Evolutionary conservation across 306 rosid species (phyloP).

Genomic region (Corylus americana): DNA sequence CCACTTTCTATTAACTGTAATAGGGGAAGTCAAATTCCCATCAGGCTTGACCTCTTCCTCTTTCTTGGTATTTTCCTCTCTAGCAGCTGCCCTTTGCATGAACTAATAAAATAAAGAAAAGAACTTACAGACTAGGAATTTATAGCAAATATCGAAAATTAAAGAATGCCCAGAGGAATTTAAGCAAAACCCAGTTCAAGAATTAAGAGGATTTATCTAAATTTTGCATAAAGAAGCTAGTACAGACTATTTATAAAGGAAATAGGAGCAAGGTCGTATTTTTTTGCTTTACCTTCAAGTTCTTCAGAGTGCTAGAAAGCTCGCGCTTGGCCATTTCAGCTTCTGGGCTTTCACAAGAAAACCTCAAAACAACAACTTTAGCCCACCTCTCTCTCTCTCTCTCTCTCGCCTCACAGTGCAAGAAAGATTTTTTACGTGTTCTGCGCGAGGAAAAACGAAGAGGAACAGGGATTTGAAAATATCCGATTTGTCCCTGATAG

Average conservation of each 20-base stretch:
- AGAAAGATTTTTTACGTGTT: neutral
- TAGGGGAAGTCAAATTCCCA: conserved; percentile 38
- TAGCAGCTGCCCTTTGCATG: conserved; percentile 82
- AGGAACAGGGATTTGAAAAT: neutral
- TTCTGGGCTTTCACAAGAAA: neutral
- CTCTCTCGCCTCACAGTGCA: conserved; percentile 8
- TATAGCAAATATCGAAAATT: neutral
- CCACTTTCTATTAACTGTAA: conserved; percentile 52
- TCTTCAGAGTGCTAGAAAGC: conserved; percentile 71
- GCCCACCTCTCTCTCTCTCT: neutral
- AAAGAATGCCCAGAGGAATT: neutral
- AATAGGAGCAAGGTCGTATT: neutral
- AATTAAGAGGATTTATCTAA: neutral
- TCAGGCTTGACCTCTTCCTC: conserved; percentile 62
- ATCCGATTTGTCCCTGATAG: neutral
- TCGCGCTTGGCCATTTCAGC: conserved; percentile 69
- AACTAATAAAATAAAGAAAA: conserved; percentile 40
- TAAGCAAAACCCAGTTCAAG: conserved; percentile 11
- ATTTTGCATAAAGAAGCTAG: neutral
- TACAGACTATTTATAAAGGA: neutral
- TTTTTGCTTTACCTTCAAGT: conserved; percentile 61
- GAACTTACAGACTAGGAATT: neutral
- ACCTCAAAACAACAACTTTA: conserved; percentile 14
- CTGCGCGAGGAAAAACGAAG: neutral
- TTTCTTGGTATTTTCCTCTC: conserved; percentile 60